Evolutionary conservation across 2,329 filamentous ascomycete genomes (phyloP), one percentile per base, ranked within the genome.

Genomic region (Orbilia ellipsospora): DNA sequence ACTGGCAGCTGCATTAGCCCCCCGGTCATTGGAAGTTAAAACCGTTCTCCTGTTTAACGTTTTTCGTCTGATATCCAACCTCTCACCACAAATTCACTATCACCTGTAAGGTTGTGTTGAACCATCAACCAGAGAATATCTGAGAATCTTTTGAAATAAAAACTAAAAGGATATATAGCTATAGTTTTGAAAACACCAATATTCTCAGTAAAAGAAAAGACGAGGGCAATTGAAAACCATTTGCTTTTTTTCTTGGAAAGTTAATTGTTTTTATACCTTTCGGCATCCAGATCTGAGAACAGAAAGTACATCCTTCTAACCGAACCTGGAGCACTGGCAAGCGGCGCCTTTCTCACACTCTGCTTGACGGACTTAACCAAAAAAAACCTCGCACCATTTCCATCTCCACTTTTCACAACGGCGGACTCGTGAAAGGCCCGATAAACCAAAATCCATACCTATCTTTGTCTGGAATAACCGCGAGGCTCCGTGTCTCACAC

Each of bases 281-380:
- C 62, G 69, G 69, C 69, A 73, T 50, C 55, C 40, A 26, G 56
- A 57, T 56, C 69, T 61, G 8, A 56, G 61, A 66, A 57, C 20
- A 62, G 69, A 18, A 73, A 56, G 69, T 67, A 51, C 62, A 73
- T 13, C 62, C 69, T 61, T 28, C 55, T 67, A 73, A 66, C 62
- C 56, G 67, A 66, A 62, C 56, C 62, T 73, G 31, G 62, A 61
- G 66, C 57, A 70, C 66, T 55, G 62, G 66, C 57, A 70, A 70
- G 50, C 66, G 66, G 66, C 57, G 57, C 66, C 31, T 69, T 57
- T 62, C 56, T 61, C 56, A 45, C 55, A 68, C 50, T 55, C 50
- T 70, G 66, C 66, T 57, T 70, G 40, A 70, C 66, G 66, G 66
- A 70, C 51, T 70, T 62, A 69, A 45, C 57, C 50, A 69, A 55